Evolutionary conservation across 2,329 filamentous ascomycete species (phyloP), one percentile per base, ranked within the genome.

Genomic region (Thermothelomyces thermophilus): DNA sequence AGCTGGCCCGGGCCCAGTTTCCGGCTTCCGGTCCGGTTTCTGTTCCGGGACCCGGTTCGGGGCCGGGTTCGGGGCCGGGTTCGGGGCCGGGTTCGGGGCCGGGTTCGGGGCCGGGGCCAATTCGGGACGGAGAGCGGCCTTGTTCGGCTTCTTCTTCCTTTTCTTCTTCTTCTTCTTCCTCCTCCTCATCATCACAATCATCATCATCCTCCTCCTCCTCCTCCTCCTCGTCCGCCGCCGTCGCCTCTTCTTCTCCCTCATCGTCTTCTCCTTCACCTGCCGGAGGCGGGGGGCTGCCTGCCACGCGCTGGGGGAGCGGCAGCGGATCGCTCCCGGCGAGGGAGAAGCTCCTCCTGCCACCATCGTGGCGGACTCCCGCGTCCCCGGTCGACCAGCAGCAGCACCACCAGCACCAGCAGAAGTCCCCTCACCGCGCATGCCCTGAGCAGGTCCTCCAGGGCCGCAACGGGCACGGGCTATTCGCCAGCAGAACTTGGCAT

Each of bases 1-100:
- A 77, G 53, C 58, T 72, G 44, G 59, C 60, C 4, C 9, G 42
- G 37, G 31, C 16, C 1, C 10, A 22, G 44, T 7, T 10, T n/a
- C 9, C n/a, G 22, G 7, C 7, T 19, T 11, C 5, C 2, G 8
- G 30, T 37, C 2, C 22, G 14, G 37, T 4, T 30, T 6, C 39
- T n/a, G 24, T 14, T 6, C n/a, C 13, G n/a, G 16, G 16, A 31
- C 9, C 9, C 9, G 30, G 3, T 9, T 31, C 30, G 14, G 30
- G 30, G 30, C 14, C 30, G n/a, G 26, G 26, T 41, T 11, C 24
- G 11, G 24, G 40, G 14, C 14, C 14, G 9, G 39, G 22, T 14
- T 1, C 20, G 16, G 39, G 39, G 24, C 8, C 7, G 11, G 24
- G 26, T 24, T 16, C 14, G 2, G 37, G 19, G 39, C 6, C 2